Base-by-base conservation (phyloP, 768 basidiomycete genomes). In the Termitomyces sp. region DNA sequence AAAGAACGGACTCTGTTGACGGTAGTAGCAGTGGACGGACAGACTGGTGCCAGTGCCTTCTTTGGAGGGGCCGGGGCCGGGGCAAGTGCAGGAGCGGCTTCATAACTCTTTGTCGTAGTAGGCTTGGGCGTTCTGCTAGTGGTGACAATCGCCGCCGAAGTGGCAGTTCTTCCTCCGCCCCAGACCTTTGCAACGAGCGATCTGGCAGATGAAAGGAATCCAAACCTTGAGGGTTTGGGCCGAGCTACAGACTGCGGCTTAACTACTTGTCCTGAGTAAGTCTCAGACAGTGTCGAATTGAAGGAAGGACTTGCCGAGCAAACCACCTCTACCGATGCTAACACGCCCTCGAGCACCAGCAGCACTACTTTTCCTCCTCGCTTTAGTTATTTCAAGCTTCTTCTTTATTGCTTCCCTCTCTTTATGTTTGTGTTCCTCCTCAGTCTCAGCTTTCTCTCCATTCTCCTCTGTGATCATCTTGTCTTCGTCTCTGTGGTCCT, bases 131-230 rank as follows among this genome's bases (percentile, higher is more conserved):
- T 13, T 28, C 52, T 28, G 18, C 5, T 41, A 16, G 38, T n/a
- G n/a, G 30, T 33, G n/a, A 32, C 48, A 3, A 28, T 3, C 33
- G 53, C 13, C 30, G 72, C n/a, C n/a, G n/a, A 8, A 43, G n/a
- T 18, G 8, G 3, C 57, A 10, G 70, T 44, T 64, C 78, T 80
- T 8, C 76, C 82, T 63, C 87, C 77, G 64, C 83, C 85, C 88
- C 88, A 91, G 1, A 92, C 88, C 62, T 81, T 88, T 64, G 80
- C 77, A 4, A 91, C 89, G 3, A 91, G 73, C 0, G 82, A 81
- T 69, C 89, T 91, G 8, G 90, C 85, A 18, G 80, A 85, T 23
- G 85, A 79, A 6, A 92, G 70, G 74, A 92, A 89, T 1, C 88
- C 90, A 59, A 89, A 84, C 40, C 83, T 81, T 4, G 83, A 76